Evolutionary conservation across 1,284 basidiomycete species (phyloP).

Genomic region (Leccinum angustisporum): DNA sequence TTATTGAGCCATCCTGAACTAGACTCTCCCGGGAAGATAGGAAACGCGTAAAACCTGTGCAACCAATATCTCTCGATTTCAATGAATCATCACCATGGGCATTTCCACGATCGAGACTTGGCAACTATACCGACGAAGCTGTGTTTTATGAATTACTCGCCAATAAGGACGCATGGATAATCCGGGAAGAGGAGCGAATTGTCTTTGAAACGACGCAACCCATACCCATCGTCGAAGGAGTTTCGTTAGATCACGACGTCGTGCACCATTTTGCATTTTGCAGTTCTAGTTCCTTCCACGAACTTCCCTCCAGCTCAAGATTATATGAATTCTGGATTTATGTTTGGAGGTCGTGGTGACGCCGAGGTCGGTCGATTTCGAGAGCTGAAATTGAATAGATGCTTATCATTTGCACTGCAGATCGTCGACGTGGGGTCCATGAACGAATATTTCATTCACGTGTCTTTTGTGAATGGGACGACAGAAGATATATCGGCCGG

Average conservation of each 20-base stretch:
- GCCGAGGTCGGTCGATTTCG: neutral
- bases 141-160: neutral
- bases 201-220: slow-evolving; percentile 15
- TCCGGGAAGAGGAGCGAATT: slow-evolving; percentile 19
- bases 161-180: slow-evolving; percentile 9
- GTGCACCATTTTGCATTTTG: slow-evolving; percentile 5
- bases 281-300: slow-evolving; percentile 16
- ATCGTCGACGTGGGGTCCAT: no score
- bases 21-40: slow-evolving; percentile 2
- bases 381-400: no score
- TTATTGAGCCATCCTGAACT: neutral
- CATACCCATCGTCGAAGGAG: neutral
- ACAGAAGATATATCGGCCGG: no score
- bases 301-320: slow-evolving; percentile 18
- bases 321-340: neutral
- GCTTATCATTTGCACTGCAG: no score
- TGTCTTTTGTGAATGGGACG: no score
- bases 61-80: rapidly evolving
- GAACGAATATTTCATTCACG: no score
- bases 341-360: neutral
- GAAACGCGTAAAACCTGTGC: neutral
- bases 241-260: slow-evolving; percentile 1
- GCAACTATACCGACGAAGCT: neutral
- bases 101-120: neutral
- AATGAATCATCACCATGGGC: slow-evolving; percentile 2